Conservation (phyloP, 192 early-diverging fungal genomes). For the Coemansia sp. region DNA sequence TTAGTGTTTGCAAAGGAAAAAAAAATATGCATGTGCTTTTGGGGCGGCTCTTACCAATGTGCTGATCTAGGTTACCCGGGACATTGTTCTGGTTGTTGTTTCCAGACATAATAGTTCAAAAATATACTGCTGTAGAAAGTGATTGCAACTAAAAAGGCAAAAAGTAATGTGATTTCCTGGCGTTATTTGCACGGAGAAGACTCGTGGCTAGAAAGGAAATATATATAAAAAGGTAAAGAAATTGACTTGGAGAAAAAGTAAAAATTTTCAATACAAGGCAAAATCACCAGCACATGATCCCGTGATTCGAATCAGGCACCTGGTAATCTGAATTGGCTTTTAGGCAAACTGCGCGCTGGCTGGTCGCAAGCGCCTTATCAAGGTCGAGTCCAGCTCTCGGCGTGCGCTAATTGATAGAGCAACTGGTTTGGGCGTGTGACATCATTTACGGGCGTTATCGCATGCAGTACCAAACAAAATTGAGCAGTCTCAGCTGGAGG, state of each 20-base stretch:
- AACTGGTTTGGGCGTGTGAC: too few species aligned
- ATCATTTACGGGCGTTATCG: neutral
- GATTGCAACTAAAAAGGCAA: neutral
- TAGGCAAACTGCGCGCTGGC: too few species aligned
- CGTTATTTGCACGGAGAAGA: conserved; percentile 6
- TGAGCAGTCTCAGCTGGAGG: neutral
- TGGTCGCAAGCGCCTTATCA: too few species aligned
- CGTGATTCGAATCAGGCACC: too few species aligned
- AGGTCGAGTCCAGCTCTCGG: too few species aligned
- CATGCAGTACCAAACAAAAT: neutral
- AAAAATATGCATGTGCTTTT: too few species aligned
- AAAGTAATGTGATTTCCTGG: neutral
- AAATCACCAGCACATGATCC: too few species aligned
- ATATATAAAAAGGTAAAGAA: conserved; percentile 4
- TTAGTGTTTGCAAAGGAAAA: neutral
- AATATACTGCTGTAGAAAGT: neutral
- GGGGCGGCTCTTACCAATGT: conserved; percentile 58
- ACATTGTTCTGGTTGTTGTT: conserved; percentile 59
- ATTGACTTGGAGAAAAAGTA: neutral
- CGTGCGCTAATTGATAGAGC: too few species aligned
- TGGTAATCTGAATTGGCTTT: too few species aligned
- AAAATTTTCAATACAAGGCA: too few species aligned
- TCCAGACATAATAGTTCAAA: conserved; percentile 42
- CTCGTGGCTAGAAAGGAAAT: conserved; percentile 14
- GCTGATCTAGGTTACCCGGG: conserved; percentile 68